Conservation (phyloP, 2,329 filamentous ascomycete species). For the Talaromyces sp. region DNA sequence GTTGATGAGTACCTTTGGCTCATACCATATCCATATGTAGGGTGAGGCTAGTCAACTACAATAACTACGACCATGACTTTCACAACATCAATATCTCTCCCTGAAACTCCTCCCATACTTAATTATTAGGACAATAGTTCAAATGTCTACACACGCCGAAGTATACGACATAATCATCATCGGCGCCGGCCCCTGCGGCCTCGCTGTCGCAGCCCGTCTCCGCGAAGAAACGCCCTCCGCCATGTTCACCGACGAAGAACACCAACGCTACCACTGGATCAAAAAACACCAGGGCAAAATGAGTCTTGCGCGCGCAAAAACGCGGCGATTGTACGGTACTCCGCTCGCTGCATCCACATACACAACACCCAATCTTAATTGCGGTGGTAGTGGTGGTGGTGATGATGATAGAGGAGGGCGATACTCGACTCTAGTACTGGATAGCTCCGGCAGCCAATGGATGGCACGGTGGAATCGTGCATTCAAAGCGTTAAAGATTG, state of each 20-base stretch:
- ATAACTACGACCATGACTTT: background rate
- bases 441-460: constrained; percentile 64
- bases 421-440: constrained; percentile 62
- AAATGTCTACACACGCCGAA: constrained; percentile 14
- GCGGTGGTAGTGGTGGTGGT: background rate
- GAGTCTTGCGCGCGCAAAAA: constrained; percentile 30
- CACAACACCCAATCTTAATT: background rate
- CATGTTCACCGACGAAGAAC: constrained; percentile 79
- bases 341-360: background rate
- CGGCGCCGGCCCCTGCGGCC: constrained; percentile 71
- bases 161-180: constrained; percentile 66
- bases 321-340: background rate
- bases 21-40: background rate
- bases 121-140: background rate
- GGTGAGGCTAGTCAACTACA: background rate
- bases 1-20: background rate
- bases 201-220: constrained; percentile 70
- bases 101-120: background rate
- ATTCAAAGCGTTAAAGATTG: constrained; percentile 68
- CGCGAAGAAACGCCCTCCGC: constrained; percentile 72
- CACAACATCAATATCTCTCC: background rate
- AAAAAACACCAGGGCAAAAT: constrained; percentile 62
- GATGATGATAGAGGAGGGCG: too few species aligned
- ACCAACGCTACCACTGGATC: constrained; percentile 78
- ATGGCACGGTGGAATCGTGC: constrained; percentile 69